phyloP scores from a whole-genome alignment of 352 stramenopile species.

The Phytophthora sojae region DNA sequence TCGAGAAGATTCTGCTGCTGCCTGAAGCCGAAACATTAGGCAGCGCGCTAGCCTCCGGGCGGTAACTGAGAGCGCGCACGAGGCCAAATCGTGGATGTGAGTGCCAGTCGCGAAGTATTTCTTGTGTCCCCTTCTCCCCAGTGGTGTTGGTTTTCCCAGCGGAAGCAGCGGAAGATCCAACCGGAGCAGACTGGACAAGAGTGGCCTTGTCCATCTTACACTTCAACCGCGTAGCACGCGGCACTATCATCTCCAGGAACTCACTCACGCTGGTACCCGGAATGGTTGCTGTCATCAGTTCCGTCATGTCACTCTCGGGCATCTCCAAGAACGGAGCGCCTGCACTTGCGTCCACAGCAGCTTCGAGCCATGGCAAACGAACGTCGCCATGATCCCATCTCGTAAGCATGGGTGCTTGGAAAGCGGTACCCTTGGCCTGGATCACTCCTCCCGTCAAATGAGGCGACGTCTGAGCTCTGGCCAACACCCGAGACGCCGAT shows the following conservation, averaged over 20 bases:
- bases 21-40: constrained; percentile 4
- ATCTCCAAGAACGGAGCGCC: constrained; percentile 56
- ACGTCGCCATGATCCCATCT: constrained; percentile 40
- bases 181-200: constrained; percentile 25
- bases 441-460: constrained; percentile 19
- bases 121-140: constrained; percentile 14
- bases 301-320: constrained; percentile 52
- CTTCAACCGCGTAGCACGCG: constrained; percentile 41
- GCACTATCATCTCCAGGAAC: constrained; percentile 56
- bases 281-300: constrained; percentile 60
- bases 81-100: constrained; percentile 59
- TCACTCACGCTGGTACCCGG: constrained; percentile 46
- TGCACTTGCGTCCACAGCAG: constrained; percentile 19
- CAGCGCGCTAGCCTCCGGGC: constrained; percentile 28
- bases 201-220: constrained; percentile 15
- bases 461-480: constrained; percentile 28
- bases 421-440: constrained; percentile 34
- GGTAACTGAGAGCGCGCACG: constrained; percentile 61
- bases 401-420: constrained; percentile 54
- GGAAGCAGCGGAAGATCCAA: constrained; percentile 8
- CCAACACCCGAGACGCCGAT: constrained; percentile 17
- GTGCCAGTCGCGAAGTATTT: constrained; percentile 60
- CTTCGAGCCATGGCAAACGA: constrained; percentile 61
- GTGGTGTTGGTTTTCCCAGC: background rate
- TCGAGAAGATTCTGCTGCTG: constrained; percentile 14